Evolutionary conservation across 2,329 filamentous ascomycete genomes (phyloP), one percentile per base, ranked within the genome.

Genomic region (Paradendryphiella salina): DNA sequence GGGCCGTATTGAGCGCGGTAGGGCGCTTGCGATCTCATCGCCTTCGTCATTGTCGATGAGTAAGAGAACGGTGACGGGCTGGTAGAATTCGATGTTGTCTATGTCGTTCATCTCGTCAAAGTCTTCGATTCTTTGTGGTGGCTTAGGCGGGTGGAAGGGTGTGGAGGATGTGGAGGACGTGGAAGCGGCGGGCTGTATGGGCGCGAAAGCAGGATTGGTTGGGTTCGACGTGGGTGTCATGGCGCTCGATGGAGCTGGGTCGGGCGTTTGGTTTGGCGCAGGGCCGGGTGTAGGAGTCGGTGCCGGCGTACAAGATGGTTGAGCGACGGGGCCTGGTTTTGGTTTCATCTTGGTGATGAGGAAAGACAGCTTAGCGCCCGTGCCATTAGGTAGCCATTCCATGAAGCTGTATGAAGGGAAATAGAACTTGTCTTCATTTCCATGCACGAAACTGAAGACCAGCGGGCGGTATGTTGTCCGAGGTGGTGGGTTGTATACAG

Each of bases 391-490:
- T 1, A 85, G 75, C 64, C 84, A 85, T 67, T 94, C 88, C 41
- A 93, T 71, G 28, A 93, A 86, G 70, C 86, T 88, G 66, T 88
- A 87, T 59, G 86, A 88, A 2, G 89, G 89, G 57, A 94, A 92
- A 39, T 90, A 75, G 67, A 89, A 92, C 20, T 88, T 82, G 69
- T 93, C 89, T 37, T 87, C 88, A 34, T 70, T 71, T n/a, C 70
- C 71, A 43, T 73, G 69, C 3, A 64, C 63, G 45, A 75, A 75
- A 20, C 73, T 69, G 45, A 75, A 73, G 13, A 72, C 64, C 17
- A 75, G 54, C 1, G 56, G 73, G 67, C 56, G 75, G 70, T 57
- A 79, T 71, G 61, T 75, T 70, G 68, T 69, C 73, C 51, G 73
- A 70, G 67, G 73, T 63, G 58, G 74, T 70, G 73, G 76, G 69